Base-by-base conservation (phyloP, 2,329 filamentous ascomycete species). In the Cladosporium velox region DNA sequence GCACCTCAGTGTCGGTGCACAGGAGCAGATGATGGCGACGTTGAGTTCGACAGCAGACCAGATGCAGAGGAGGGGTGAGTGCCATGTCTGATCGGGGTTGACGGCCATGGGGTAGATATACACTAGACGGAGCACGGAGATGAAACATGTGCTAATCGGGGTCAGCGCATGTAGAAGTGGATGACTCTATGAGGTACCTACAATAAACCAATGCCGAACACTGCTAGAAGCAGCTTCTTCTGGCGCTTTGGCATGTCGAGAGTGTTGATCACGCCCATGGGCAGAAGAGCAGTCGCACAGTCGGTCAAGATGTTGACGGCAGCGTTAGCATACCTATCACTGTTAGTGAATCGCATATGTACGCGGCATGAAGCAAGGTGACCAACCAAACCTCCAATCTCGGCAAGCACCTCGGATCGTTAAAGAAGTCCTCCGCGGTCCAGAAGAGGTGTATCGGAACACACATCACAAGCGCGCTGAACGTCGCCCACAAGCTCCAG, bases 191-290 rank as follows among this genome's bases (percentile, higher is more conserved):
- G 35, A n/a, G 35, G 10, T 10, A 52, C 21, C 32, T 26, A 62
- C 62, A 47, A 67, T 14, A 73, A 67, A 35, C 77, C 78, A 0
- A 79, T 63, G 2, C 69, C 72, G 61, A 79, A 79, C 7, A 79
- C 75, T 6, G 70, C 66, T 59, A 77, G 71, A 12, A 79, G 65
- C 3, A 72, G 75, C 6, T 73, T 66, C 65, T 76, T 77, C 58
- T 76, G 73, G 21, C 72, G 69, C 38, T 67, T 70, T 15, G 73
- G 73, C 18, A 79, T 71, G n/a, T 75, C 73, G 35, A 79, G 71
- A n/a, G 72, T 66, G 38, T 72, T 69, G 26, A 79, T 70, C 10
- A 75, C 68, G 4, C 74, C 76, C 1, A 79, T 64, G 1, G 78
- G 77, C 3, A 79, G 68, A 6, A 75, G 52, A 15, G 68, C 68